Evolutionary conservation across 495 filamentous ascomycete genomes (phyloP), one percentile per base, ranked within the genome.

Genomic region (Penicillium atrosanguineum): DNA sequence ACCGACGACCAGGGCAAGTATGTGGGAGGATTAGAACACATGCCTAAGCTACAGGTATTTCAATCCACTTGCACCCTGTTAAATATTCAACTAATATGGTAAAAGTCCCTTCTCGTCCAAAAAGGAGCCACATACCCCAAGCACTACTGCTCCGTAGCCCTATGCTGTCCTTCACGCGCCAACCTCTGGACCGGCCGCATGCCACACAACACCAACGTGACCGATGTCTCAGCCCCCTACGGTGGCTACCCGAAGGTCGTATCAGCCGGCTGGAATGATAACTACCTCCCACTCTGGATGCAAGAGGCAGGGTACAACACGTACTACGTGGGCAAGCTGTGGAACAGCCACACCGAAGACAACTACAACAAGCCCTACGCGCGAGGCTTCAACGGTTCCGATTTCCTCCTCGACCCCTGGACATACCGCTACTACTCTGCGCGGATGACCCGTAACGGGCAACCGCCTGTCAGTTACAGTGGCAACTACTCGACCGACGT

Each of bases 191-290:
- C 83, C 2, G 85, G 85, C 7, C 79, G 80, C 60, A 73, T 76
- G 41, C 78, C 83, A 6, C 85, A 87, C 67, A 87, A 87, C 59
- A 87, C 86, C 36, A 88, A 88, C 58, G 82, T 89, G 4, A 87
- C 85, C 2, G 80, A 86, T 45, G 79, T 88, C 41, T 23, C 5
- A 65, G 56, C 23, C 78, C 85, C 82, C 6, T 76, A 83, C 51
- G 82, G 83, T 12, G 85, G 84, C 5, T 87, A 86, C 44, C 84
- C 84, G 12, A 86, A 87, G 53, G 81, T 89, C 43, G 65, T 86
- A 37, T 60, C 58, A 18, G 77, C 81, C 26, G 84, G 86, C 2
- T 71, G 80, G 51, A 87, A 89, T 58, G 74, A 83, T 14, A 76
- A 80, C 52, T 87, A 85, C 55, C 77, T 88, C 2, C 85, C 85